A percentile compares a stretch with the other conserved stretches of the same genome.
Conservation (phyloP, 768 basidiomycete species). For the Cantharellus anzutake region DNA sequence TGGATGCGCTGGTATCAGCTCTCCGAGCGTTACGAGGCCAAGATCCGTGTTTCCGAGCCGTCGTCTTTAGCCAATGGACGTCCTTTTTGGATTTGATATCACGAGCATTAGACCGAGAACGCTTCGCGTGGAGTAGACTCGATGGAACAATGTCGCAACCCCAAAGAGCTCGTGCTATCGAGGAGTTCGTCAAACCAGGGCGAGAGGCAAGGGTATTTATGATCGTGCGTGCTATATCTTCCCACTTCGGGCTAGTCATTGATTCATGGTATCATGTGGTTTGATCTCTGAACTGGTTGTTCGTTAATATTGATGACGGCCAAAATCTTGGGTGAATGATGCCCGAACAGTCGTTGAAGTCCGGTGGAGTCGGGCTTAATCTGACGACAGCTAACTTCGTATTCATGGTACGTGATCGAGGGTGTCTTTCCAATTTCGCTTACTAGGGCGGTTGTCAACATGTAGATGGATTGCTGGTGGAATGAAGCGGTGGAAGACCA, state of each 20-base stretch:
- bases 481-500: slow-evolving; percentile 70
- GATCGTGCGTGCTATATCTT: slow-evolving; percentile 15
- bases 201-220: slow-evolving; percentile 58
- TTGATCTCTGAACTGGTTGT: background rate
- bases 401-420: slow-evolving; percentile 41
- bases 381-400: slow-evolving; percentile 69
- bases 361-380: slow-evolving; percentile 84
- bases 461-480: slow-evolving; percentile 88
- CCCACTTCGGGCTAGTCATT: background rate
- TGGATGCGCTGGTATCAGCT: slow-evolving; percentile 60
- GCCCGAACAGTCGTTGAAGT: slow-evolving; percentile 33
- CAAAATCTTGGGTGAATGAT: background rate
- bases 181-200: slow-evolving; percentile 53
- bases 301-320: background rate
- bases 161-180: slow-evolving; percentile 53
- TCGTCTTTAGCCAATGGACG: slow-evolving; percentile 85
- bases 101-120: slow-evolving; percentile 44
- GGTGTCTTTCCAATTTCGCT: background rate
- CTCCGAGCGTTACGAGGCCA: slow-evolving; percentile 45
- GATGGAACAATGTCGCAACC: slow-evolving; percentile 87
- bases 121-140: slow-evolving; percentile 54
- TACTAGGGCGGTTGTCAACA: background rate
- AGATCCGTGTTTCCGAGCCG: slow-evolving; percentile 61
- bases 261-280: slow-evolving; percentile 19
- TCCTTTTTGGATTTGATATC: slow-evolving; percentile 74